Evolutionary conservation across 2,329 filamentous ascomycete genomes (phyloP).

Genomic region (Apiospora koreana): DNA sequence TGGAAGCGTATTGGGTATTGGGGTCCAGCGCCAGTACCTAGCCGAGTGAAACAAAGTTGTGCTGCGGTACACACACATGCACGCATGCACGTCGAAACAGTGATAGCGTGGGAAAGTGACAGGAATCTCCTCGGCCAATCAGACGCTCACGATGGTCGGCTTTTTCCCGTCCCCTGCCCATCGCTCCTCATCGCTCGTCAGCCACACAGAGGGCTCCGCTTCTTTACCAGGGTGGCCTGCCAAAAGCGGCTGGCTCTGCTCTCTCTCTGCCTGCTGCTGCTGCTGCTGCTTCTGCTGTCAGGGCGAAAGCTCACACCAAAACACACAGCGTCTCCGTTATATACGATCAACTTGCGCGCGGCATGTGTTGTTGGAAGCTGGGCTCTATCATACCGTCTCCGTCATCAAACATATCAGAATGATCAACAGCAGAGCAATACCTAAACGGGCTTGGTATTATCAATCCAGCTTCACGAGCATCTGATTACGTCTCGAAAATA

Average conservation of each 20-base stretch:
- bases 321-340: neutral
- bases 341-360: neutral
- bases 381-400: too few species aligned
- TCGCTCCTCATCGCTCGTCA: neutral
- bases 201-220: neutral
- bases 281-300: too few species aligned
- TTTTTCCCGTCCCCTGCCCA: neutral
- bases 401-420: neutral
- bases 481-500: neutral
- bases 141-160: neutral
- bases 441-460: neutral
- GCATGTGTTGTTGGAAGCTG: too few species aligned
- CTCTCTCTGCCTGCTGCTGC: too few species aligned
- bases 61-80: neutral
- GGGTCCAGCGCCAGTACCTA: neutral
- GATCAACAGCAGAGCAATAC: neutral
- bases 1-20: neutral
- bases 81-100: neutral
- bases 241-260: too few species aligned
- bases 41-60: slow-evolving; percentile 4
- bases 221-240: neutral
- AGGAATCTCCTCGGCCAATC: neutral
- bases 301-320: neutral
- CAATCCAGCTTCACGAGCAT: neutral
- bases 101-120: slow-evolving; percentile 4